Evolutionary conservation across 495 filamentous ascomycete genomes (phyloP), one percentile per base, ranked within the genome.

Genomic region (Hyaloscypha variabilis): DNA sequence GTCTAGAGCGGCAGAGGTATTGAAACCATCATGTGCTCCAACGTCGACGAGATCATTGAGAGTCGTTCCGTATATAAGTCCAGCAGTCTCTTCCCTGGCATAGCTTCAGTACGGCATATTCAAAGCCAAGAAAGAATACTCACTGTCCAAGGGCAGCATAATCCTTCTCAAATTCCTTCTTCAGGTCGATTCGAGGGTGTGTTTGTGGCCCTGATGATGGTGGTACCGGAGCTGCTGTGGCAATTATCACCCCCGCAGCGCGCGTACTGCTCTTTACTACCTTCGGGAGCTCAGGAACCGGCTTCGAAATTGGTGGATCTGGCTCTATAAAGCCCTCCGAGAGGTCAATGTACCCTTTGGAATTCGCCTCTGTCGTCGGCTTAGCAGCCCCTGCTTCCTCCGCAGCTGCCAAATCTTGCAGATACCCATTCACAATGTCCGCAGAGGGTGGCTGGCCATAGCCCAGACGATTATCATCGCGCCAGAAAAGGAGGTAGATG

Each of bases 41-140:
- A 30, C 11, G 24, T 65, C 62, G 17, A 56, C 39, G 17, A 85
- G 74, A 10, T 67, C 73, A 14, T 76, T 74, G 55, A 85, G 69
- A 1, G 82, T 84, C 34, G 75, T 78, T 25, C 81, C 80, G 63
- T 79, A 85, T 21, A 85, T 76, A 1, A 72, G 71, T 30, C 77
- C 76, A 34, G 75, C 74, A 1, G 75, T 76, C 11, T 67, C 42
- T 14, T 63, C 29, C 23, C 65, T 67, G 21, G 29, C 14, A 4
- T 39, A 17, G 13, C 21, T 64, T 67, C 61, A 61, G 26, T 31
- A n/a, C 23, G 17, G 1, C 14, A 1, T 19, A n/a, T 23, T 5
- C 2, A 50, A 53, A 31, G 24, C 5, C 6, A 34, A 19, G 23
- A 17, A 8, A 28, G 11, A 30, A 4, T 49, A 71, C 76, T 72